phyloP scores from a whole-genome alignment of 129 eudicot species.

The Arctium minus region DNA sequence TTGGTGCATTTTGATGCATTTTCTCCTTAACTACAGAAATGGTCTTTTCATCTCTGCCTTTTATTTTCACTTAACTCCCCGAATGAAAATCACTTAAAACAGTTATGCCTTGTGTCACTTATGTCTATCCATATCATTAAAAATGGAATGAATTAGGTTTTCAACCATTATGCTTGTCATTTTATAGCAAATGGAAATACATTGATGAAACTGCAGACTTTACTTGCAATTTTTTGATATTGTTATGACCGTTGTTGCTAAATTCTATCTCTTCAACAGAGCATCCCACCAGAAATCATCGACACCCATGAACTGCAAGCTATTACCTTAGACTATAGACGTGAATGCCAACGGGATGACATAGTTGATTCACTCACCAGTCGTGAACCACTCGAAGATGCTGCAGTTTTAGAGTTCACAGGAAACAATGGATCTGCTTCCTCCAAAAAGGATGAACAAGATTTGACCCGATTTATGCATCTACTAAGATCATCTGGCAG shows the following conservation, averaged over 20 bases:
- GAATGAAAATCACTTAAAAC: no score
- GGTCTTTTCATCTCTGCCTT: not conserved
- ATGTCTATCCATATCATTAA: not conserved
- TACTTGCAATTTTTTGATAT: no score
- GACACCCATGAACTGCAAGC: slow-evolving; percentile 74
- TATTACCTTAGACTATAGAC: slow-evolving; percentile 72
- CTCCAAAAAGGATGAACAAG: slow-evolving; percentile 21
- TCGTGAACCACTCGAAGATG: slow-evolving; percentile 31
- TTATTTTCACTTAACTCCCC: no score
- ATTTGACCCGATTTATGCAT: slow-evolving; percentile 48
- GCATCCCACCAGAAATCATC: slow-evolving; percentile 73
- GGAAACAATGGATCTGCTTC: slow-evolving; percentile 45
- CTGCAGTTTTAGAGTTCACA: slow-evolving; percentile 18
- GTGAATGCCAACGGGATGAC: slow-evolving; percentile 73
- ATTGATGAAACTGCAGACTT: no score
- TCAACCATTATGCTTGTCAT: no score
- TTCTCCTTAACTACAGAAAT: not conserved
- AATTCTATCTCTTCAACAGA: slow-evolving; percentile 31
- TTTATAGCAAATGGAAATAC: not conserved
- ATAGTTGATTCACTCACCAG: slow-evolving; percentile 75
- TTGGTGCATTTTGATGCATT: not conserved
- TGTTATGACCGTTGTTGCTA: not conserved
- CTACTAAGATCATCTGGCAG: slow-evolving; percentile 46
- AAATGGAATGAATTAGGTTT: not conserved
- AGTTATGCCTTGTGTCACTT: not conserved